Evolutionary conservation across 208 protist species (phyloP).

Genomic region (Leishmania mexicana): DNA sequence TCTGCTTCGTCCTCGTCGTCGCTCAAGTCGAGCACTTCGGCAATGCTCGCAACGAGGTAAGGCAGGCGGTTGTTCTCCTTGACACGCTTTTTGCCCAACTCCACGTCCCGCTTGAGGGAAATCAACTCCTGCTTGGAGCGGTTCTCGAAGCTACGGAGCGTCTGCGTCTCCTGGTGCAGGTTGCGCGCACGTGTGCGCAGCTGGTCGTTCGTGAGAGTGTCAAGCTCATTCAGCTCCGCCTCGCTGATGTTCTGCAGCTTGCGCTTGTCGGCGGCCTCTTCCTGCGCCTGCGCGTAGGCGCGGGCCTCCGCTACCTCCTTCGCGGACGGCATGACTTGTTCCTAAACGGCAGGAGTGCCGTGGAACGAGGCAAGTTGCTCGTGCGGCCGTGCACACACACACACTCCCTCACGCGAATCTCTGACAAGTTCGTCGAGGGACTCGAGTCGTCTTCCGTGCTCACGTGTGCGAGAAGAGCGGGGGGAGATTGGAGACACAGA

Average conservation of each 20-base stretch:
- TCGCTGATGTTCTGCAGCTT: constrained; percentile 42
- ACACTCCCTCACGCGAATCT: not conserved
- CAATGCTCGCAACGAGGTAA: constrained; percentile 88
- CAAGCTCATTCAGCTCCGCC: constrained; percentile 70
- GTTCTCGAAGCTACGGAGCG: constrained; percentile 62
- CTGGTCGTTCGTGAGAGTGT: constrained; percentile 78
- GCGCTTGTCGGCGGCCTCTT: constrained; percentile 27
- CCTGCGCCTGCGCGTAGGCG: constrained; percentile 26
- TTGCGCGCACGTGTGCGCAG: constrained; percentile 51
- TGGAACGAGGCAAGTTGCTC: not conserved
- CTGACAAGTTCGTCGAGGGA: not conserved
- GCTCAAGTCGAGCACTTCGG: constrained; percentile 84
- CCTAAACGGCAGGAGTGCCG: not conserved
- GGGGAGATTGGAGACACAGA: not conserved
- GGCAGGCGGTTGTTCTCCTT: constrained; percentile 87
- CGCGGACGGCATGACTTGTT: constrained; percentile 24
- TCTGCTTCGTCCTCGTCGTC: constrained; percentile 80
- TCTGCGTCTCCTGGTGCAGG: constrained; percentile 75
- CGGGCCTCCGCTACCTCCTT: constrained; percentile 35
- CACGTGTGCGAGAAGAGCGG: not conserved
- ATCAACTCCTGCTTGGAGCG: constrained; percentile 59
- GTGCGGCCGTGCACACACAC: not conserved
- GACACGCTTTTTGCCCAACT: constrained; percentile 69
- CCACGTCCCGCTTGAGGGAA: constrained; percentile 60
- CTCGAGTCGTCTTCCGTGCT: not conserved